Base-by-base conservation (phyloP, 108 stramenopile species). In the Pseudonitzschia multiseries region DNA sequence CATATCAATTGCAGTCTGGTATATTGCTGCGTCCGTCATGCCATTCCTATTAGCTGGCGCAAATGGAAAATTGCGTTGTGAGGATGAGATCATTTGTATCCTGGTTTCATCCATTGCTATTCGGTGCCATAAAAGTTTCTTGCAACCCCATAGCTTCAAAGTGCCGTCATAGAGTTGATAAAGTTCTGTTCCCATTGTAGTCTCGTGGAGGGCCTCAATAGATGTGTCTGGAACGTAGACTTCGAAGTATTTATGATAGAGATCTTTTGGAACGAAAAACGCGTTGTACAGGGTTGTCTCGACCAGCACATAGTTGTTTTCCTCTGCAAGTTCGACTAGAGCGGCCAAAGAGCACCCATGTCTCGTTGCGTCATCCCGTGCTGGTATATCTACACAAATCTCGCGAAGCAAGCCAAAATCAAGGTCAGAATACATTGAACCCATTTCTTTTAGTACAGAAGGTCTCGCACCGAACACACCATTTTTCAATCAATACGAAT, bases 111-210 rank as follows among this genome's bases (percentile, higher is more conserved):
- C 77, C 54, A 94, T 82, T 0, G 86, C 74, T 54, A 86, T 53
- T 28, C 87, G 74, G 79, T 94, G 93, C 93, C 93, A 94, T 14
- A 93, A 70, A 54, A 93, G 60, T 44, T 81, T 81, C 65, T 91
- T 89, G 69, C 86, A 84, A 8, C 93, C 93, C 78, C 76, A 79
- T 15, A 91, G 46, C 57, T 90, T 89, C 18, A 94, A 52, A 1
- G 89, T 87, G 29, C 90, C 90, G 69, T 94, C 90, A 67, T 94
- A 94, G n/a, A 91, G 78, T 79, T 94, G 93, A 79, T 89, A 94
- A 8, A 91, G 41, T 24, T 68, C 57, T 24, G 93, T 91, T 41
- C 83, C 88, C 93, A 91, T 91, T 32, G 87, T 82, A 24, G 74
- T 57, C 61, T 87, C 83, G 52, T 91, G 90, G 36, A 94, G 51